Base-by-base conservation (phyloP, 2,329 filamentous ascomycete genomes). In the Colletotrichum neosansevieriae region DNA sequence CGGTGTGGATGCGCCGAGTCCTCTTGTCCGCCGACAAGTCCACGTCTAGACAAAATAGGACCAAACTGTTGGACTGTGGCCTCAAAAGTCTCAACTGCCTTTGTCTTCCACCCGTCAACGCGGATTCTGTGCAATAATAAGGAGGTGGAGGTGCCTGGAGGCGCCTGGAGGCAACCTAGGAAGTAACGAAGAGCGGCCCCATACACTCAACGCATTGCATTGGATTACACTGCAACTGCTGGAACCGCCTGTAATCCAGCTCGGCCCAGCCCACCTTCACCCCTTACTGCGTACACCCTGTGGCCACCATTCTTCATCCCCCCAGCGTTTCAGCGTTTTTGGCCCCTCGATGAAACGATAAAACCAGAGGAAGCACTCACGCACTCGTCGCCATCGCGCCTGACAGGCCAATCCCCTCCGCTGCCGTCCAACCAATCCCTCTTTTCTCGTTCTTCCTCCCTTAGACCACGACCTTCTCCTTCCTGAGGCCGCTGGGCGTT, bases 301-400 rank as follows among this genome's bases (percentile, higher is more conserved):
- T 54, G 24, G 50, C 59, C 54, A 53, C 59, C 49, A 60, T 42
- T 61, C 53, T n/a, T 42, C 58, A 4, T 13, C 40, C 54, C 24
- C 58, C 58, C 53, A 67, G 58, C 59, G 68, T 70, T 70, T 70
- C 68, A 68, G 63, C 58, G 45, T 44, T 54, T 59, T 70, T 56
- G 49, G 64, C 64, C 58, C 63, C 64, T 70, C 49, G 64, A 70
- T 70, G 68, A 70, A 70, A 70, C 68, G 59, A 60, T 45, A 70
- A 44, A 40, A 45, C 21, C 42, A 63, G 56, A 63, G 42, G 54
- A 3, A 67, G 64, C 58, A 70, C 32, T 67, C 49, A 51, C 49
- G n/a, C 36, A 38, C 36, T 38, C 36, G 36, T 15, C 11, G 11
- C 49, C 50, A 58, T 44, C 64, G 56, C 63, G 54, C 49, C 61